Evolutionary conservation across 2,329 filamentous ascomycete genomes (phyloP).

Genomic region (Monilinia laxa): DNA sequence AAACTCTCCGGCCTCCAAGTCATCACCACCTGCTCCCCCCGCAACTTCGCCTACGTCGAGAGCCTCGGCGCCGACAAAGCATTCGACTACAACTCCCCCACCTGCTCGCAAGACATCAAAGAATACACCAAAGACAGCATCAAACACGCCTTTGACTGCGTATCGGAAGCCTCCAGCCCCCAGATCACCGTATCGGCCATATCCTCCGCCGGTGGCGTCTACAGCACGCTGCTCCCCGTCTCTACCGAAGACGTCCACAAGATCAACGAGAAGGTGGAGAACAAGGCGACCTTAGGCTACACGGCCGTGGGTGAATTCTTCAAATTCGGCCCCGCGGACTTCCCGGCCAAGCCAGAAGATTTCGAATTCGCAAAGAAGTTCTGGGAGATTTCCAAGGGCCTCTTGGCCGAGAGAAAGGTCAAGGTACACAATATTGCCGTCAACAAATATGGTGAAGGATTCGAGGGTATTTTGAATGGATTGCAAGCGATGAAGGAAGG

Average conservation of each 20-base stretch:
- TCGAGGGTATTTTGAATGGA: conserved; percentile 37
- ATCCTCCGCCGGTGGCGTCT: conserved; percentile 42
- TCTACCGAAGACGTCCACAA: conserved; percentile 44
- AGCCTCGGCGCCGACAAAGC: conserved; percentile 46
- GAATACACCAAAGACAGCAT: conserved; percentile 47
- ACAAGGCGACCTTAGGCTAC: conserved; percentile 44
- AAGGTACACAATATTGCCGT: conserved; percentile 40
- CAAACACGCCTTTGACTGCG: conserved; percentile 50
- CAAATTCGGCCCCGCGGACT: conserved; percentile 27
- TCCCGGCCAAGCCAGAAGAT: conserved; percentile 37
- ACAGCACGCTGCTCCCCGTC: conserved; percentile 45
- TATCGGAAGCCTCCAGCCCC: conserved; percentile 42
- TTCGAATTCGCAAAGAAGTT: conserved; percentile 44
- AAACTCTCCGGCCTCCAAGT: conserved; percentile 45
- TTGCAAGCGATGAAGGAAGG: conserved; percentile 35
- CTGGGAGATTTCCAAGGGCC: conserved; percentile 40
- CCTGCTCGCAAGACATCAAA: conserved; percentile 48
- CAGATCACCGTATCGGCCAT: conserved; percentile 46
- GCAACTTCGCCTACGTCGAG: conserved; percentile 50
- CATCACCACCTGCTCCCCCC: conserved; percentile 48
- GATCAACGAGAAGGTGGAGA: conserved; percentile 42
- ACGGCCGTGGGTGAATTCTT: conserved; percentile 44
- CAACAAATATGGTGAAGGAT: conserved; percentile 38
- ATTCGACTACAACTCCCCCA: conserved; percentile 52
- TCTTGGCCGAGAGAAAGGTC: conserved; percentile 44